Conservation (phyloP, 306 rosid genomes). For the Dalbergia cultrata region DNA sequence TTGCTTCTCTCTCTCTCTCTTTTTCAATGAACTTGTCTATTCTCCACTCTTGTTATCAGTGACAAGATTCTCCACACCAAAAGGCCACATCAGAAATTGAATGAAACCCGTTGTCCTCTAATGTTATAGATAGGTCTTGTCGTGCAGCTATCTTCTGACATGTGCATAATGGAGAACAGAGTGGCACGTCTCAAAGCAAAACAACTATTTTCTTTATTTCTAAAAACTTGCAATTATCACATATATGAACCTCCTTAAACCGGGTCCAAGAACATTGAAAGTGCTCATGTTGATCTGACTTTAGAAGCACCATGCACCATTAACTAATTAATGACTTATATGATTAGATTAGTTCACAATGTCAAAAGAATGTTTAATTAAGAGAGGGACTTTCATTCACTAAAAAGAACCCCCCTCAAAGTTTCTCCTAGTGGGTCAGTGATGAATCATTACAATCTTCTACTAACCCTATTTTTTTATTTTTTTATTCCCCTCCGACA, state of each 20-base stretch:
- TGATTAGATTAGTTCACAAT: constrained; percentile 10
- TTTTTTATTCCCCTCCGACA: constrained; percentile 8
- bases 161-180: constrained; percentile 35
- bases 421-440: constrained; percentile 35
- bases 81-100: constrained; percentile 10
- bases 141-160: constrained; percentile 24
- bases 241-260: not conserved
- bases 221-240: constrained; percentile 17
- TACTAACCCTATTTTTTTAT: constrained; percentile 17
- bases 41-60: not conserved
- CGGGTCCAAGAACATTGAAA: constrained; percentile 18
- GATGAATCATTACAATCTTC: constrained; percentile 44
- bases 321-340: constrained; percentile 16
- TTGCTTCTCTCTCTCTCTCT: not conserved
- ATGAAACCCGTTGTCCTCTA: constrained; percentile 1
- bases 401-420: constrained; percentile 1
- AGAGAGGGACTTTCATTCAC: constrained; percentile 43
- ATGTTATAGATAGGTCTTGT: constrained; percentile 29
- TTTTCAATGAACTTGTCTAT: not conserved
- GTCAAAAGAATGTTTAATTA: constrained; percentile 46
- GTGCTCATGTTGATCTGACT: constrained; percentile 31
- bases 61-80: constrained; percentile 14
- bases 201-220: constrained; percentile 19
- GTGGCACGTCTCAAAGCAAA: constrained; percentile 22
- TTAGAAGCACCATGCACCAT: constrained; percentile 15